Conservation (phyloP, 176 grass and related monocot genomes). For the Lolium multiflorum region DNA sequence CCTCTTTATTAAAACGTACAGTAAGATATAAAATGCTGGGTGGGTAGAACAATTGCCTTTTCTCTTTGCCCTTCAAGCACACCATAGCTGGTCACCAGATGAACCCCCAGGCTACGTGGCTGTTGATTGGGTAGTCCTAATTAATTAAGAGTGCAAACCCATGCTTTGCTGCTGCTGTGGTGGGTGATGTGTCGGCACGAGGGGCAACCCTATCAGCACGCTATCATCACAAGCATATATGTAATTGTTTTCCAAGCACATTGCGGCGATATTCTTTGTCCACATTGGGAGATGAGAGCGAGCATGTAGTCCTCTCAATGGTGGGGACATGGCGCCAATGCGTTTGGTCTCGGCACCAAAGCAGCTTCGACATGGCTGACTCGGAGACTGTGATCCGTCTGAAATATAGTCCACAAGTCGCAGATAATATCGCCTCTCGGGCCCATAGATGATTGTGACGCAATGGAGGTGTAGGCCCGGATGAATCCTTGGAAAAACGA, state of each 20-base stretch:
- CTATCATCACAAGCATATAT: conserved; percentile 28
- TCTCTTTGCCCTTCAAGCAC: neutral
- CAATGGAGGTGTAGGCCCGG: neutral
- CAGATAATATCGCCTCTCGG: conserved; percentile 2
- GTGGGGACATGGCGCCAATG: conserved; percentile 13
- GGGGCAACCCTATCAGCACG: conserved; percentile 43
- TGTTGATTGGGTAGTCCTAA: conserved; percentile 19
- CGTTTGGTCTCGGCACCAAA: conserved; percentile 20
- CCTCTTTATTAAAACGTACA: too few species aligned
- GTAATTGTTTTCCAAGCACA: neutral
- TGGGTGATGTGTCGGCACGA: conserved; percentile 47
- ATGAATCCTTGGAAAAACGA: neutral
- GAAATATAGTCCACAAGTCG: conserved; percentile 23
- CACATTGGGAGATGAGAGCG: conserved; percentile 35
- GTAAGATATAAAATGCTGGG: too few species aligned
- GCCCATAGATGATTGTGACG: neutral
- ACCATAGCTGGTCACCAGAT: conserved; percentile 30
- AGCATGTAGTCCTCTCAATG: neutral
- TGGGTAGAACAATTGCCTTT: too few species aligned
- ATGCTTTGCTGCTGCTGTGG: conserved; percentile 47
- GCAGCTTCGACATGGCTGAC: conserved; percentile 18
- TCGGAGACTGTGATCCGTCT: conserved; percentile 21
- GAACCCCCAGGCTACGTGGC: neutral
- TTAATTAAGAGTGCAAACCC: conserved; percentile 27
- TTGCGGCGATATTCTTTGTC: conserved; percentile 34